Evolutionary conservation across 1,284 basidiomycete genomes (phyloP).

Genomic region (Agaricales sp.): DNA sequence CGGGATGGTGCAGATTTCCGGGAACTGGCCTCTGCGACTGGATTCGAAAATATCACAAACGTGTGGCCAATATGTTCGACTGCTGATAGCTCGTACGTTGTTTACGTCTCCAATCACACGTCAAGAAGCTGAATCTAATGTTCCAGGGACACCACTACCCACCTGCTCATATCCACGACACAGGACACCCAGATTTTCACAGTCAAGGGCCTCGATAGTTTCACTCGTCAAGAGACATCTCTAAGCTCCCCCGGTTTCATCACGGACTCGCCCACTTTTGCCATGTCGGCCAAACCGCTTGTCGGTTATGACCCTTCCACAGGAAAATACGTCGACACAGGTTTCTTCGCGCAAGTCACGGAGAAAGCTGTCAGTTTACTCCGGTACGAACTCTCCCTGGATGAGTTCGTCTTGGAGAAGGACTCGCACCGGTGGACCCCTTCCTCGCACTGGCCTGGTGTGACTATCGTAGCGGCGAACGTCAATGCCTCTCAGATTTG

Average conservation of each 20-base stretch:
- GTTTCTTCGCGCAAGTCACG: slow-evolving; percentile 74
- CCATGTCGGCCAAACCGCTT: slow-evolving; percentile 47
- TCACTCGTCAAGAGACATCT: no score
- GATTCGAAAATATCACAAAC: slow-evolving; percentile 44
- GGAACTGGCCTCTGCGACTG: slow-evolving; percentile 52
- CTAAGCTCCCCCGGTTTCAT: slow-evolving; percentile 33
- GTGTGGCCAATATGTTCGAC: slow-evolving; percentile 59
- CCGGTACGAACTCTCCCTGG: slow-evolving; percentile 33
- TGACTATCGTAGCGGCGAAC: slow-evolving; percentile 51
- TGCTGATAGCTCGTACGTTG: no score
- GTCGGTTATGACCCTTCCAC: slow-evolving; percentile 16
- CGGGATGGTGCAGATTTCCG: slow-evolving; percentile 82
- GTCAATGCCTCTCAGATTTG: slow-evolving; percentile 57
- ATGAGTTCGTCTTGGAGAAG: slow-evolving; percentile 20
- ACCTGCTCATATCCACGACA: slow-evolving; percentile 50
- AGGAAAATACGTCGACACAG: no score
- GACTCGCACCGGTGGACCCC: not conserved
- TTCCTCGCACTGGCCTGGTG: not conserved
- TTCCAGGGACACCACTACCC: slow-evolving; percentile 36
- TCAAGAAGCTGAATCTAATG: no score
- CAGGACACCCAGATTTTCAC: slow-evolving; percentile 41
- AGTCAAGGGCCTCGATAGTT: slow-evolving; percentile 28
- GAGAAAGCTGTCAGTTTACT: slow-evolving; percentile 42
- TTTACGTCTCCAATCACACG: no score
- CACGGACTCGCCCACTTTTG: slow-evolving; percentile 44